Evolutionary conservation across 2,329 filamentous ascomycete species (phyloP), one percentile per base, ranked within the genome.

Genomic region (Fusarium tuaranense): DNA sequence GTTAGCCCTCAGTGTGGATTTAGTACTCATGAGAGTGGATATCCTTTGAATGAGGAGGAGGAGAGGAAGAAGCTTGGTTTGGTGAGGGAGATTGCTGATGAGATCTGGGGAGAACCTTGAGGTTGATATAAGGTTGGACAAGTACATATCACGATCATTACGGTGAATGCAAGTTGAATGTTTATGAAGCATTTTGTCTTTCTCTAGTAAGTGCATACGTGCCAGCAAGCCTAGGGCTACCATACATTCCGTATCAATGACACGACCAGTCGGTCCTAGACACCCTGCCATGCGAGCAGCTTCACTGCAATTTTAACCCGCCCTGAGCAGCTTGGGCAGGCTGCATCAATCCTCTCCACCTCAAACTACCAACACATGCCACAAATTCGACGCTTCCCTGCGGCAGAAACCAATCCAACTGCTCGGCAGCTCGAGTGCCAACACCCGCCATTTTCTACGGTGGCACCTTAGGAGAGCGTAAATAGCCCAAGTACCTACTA

Each of bases 1-100:
- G 88, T 94, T 20, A 93, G 90, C 79, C 92, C 93, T 0, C 92
- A 94, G 84, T 94, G 92, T 80, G 92, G 92, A 7, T 93, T 93
- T 81, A 93, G 92, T 39, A 94, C 91, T 39, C 93, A 95, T 80
- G 90, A 92, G 75, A 91, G 89, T 77, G 93, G 93, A 0, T 95
- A 95, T 79, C 88, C 90, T 16, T 86, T 95, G 64, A 88, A 87
- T 25, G 86, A 90, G 72, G 89, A 93, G 55, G 92, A 93, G 71
- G 92, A 95, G 91, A 90, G 90, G 83, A 90, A 88, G 82, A 95
- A 95, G 86, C 83, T 95, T 78, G 86, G 88, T 74, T 83, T 95
- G 63, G 92, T 95, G 20, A 88, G 93, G 73, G 86, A 90, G 76
- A 90, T 95, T 78, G 93, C 93, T 4, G 89, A 95, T 79, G 90